Evolutionary conservation across 345 rosid genomes (phyloP).

Genomic region (Zanthoxylum bungeanum): DNA sequence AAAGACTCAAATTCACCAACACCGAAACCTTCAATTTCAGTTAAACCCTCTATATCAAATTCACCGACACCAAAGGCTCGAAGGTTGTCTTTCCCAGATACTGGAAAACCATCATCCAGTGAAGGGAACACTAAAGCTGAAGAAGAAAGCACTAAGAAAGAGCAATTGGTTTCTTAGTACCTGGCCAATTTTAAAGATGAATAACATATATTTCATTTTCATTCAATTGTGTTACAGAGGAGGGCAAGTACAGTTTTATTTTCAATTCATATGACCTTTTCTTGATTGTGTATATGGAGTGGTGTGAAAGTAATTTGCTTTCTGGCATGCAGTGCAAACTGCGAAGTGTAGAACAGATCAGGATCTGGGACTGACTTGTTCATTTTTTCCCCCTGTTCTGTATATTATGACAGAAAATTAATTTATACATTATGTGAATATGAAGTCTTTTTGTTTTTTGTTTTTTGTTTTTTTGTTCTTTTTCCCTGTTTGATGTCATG

Average conservation of each 20-base stretch:
- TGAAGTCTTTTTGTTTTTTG: not conserved
- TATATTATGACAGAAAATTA: not conserved
- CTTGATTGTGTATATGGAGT: conserved; percentile 7
- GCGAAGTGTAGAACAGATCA: not conserved
- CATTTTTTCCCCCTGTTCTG: not conserved
- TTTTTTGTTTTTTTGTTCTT: too few relatives aligned
- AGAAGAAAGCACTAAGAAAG: conserved; percentile 20
- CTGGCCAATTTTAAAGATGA: not conserved
- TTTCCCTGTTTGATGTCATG: too few relatives aligned
- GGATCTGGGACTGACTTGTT: conserved; percentile 1
- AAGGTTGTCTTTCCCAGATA: conserved; percentile 68
- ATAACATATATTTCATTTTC: not conserved
- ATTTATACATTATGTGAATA: not conserved
- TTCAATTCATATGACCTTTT: conserved; percentile 1
- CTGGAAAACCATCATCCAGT: conserved; percentile 34
- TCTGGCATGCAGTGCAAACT: not conserved
- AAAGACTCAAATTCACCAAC: conserved; percentile 42
- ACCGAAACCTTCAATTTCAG: conserved; percentile 45
- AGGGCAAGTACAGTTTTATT: not conserved
- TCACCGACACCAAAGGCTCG: conserved; percentile 45
- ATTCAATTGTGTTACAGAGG: not conserved
- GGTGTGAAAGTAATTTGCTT: conserved; percentile 10
- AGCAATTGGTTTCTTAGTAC: not conserved
- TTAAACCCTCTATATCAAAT: conserved; percentile 38
- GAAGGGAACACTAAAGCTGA: conserved; percentile 23